phyloP scores from a whole-genome alignment of 352 stramenopile genomes.

The Pythium utonaiense region DNA sequence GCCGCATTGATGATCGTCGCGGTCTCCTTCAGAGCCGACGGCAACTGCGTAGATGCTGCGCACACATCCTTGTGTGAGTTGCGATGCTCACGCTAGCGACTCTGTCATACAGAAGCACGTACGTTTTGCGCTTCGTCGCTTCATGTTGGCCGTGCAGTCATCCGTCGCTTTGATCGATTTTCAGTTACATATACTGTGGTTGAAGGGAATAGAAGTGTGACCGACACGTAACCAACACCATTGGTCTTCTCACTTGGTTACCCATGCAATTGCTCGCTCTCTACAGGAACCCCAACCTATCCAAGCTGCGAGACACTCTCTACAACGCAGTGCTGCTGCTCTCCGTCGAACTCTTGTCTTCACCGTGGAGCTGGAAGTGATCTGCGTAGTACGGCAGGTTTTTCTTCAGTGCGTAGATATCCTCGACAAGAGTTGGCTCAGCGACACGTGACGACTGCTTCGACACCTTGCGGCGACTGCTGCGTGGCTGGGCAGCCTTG shows the following conservation, averaged over 20 bases:
- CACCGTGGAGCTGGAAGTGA: constrained; percentile 22
- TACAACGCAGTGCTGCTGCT: background rate
- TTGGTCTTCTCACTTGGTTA: too few relatives aligned
- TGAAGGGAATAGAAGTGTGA: too few relatives aligned
- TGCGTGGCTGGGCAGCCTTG: constrained; percentile 17
- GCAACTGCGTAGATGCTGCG: background rate
- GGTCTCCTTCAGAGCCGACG: constrained; percentile 18
- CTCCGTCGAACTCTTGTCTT: background rate
- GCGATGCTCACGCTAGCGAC: too few relatives aligned
- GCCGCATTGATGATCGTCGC: constrained; percentile 70
- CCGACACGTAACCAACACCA: too few relatives aligned
- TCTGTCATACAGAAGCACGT: too few relatives aligned
- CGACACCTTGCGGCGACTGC: constrained; percentile 14
- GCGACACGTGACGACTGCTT: constrained; percentile 11
- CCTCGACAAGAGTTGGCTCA: constrained; percentile 21
- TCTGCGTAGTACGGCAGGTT: constrained; percentile 51
- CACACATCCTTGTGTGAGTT: too few relatives aligned
- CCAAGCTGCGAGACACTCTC: too few relatives aligned
- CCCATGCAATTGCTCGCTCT: too few relatives aligned
- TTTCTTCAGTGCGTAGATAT: constrained; percentile 66
- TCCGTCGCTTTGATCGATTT: too few relatives aligned
- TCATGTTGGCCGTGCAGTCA: too few relatives aligned
- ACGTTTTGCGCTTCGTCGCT: background rate
- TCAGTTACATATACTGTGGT: too few relatives aligned
- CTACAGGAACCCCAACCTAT: too few relatives aligned